Conservation (phyloP, 805 yeast species). For the Candida namnaoensis region DNA sequence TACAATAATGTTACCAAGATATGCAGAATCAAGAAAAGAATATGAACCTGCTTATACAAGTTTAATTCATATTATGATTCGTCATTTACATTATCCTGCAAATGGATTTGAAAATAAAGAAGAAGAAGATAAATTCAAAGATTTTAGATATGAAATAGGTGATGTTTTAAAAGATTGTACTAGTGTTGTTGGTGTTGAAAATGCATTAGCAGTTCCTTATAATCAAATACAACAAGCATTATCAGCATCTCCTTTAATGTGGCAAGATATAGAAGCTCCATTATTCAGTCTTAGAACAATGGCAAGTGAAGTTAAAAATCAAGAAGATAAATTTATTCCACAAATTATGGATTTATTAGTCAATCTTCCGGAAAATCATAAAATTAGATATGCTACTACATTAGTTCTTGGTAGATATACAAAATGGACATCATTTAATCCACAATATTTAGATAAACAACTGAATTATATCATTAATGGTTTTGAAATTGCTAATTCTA, state of each 20-base stretch:
- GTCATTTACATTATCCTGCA: constrained; percentile 72
- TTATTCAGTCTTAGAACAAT: constrained; percentile 84
- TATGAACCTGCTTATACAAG: constrained; percentile 48
- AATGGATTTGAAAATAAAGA: constrained; percentile 57
- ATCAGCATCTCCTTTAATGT: constrained; percentile 24
- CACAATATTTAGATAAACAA: constrained; percentile 74
- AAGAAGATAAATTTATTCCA: constrained; percentile 64
- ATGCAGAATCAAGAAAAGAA: constrained; percentile 39
- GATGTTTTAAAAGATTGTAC: constrained; percentile 97
- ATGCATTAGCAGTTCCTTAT: constrained; percentile 66
- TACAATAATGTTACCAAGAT: constrained; percentile 48
- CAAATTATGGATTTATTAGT: constrained; percentile 61
- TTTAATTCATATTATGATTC: constrained; percentile 51
- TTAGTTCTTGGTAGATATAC: constrained; percentile 93
- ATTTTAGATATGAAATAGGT: constrained; percentile 94
- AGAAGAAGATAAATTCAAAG: constrained; percentile 86
- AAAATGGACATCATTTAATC: constrained; percentile 87
- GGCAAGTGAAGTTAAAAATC: constrained; percentile 80
- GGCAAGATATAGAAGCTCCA: constrained; percentile 91
- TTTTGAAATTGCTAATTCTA: constrained; percentile 27
- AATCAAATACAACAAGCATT: constrained; percentile 38
- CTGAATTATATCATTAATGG: constrained; percentile 79
- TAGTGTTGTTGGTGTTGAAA: constrained; percentile 72
- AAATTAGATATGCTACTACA: constrained; percentile 87
- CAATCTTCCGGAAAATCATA: constrained; percentile 74